These are phyloP conservation scores for Monosporascus sp. DNA, from an alignment of 2,329 filamentous ascomycete species.

Conservation along the genomic window DNA sequence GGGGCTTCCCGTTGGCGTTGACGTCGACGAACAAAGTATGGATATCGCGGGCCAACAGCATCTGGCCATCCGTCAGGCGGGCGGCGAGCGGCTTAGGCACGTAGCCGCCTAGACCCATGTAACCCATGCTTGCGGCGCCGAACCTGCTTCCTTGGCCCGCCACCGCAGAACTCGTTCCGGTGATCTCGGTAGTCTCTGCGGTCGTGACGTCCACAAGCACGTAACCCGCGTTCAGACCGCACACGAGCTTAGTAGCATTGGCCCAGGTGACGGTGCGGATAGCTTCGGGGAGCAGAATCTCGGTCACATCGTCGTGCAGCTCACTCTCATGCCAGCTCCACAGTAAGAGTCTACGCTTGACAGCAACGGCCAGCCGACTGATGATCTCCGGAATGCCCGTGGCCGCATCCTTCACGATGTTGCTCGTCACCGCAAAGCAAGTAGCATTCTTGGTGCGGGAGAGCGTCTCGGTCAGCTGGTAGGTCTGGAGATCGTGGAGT, in stretches of 20 bases:
- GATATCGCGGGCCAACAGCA: constrained; percentile 95
- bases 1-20: constrained; percentile 71
- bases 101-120: constrained; percentile 90
- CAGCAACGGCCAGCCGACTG: constrained; percentile 82
- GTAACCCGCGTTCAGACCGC: constrained; percentile 87
- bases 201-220: constrained; percentile 79
- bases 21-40: constrained; percentile 91
- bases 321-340: constrained; percentile 98
- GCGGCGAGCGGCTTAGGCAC: constrained; percentile 86
- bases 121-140: constrained; percentile 87
- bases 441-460: constrained; percentile 81
- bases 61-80: constrained; percentile 73
- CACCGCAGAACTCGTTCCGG: constrained; percentile 66
- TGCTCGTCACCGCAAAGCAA: constrained; percentile 88
- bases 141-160: constrained; percentile 67
- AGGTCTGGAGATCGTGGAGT: constrained; percentile 82
- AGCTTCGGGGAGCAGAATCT: constrained; percentile 74
- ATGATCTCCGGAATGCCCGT: constrained; percentile 92
- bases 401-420: constrained; percentile 83
- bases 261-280: constrained; percentile 91
- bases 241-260: constrained; percentile 78
- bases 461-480: constrained; percentile 73
- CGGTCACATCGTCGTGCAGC: constrained; percentile 64
- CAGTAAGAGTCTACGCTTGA: constrained; percentile 81
- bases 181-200: constrained; percentile 70